phyloP scores from a whole-genome alignment of 352 stramenopile genomes.

The Aphanomyces invadans region DNA sequence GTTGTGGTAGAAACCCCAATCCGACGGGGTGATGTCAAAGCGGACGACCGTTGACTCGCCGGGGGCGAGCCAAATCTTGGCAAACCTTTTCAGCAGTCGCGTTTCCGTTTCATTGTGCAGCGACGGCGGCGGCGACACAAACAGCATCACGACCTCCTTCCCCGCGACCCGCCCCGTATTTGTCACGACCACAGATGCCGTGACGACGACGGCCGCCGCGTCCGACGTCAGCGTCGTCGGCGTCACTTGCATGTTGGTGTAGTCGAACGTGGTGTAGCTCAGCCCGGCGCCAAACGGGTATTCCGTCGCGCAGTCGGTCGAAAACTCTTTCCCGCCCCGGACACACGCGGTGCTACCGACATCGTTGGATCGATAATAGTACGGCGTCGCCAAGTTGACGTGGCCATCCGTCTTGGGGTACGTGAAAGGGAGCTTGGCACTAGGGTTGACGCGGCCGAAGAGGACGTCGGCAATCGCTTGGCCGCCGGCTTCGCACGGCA shows the following conservation, averaged over 20 bases:
- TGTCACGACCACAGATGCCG: conserved; percentile 27
- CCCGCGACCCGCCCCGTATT: conserved; percentile 51
- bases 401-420: conserved; percentile 62
- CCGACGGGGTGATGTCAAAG: conserved; percentile 33
- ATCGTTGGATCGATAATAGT: conserved; percentile 25
- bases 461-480: conserved; percentile 78
- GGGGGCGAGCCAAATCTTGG: conserved; percentile 53
- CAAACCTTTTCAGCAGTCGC: conserved; percentile 73
- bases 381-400: conserved; percentile 9
- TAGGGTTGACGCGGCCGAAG: conserved; percentile 71
- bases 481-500: conserved; percentile 70
- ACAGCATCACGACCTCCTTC: conserved; percentile 69
- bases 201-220: background rate
- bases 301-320: conserved; percentile 29
- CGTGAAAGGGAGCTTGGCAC: conserved; percentile 70
- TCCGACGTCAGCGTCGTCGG: background rate
- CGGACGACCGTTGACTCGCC: conserved; percentile 36
- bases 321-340: no score
- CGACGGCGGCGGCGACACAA: conserved; percentile 61
- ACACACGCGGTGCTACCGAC: conserved; percentile 34
- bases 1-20: conserved; percentile 53
- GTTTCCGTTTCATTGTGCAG: conserved; percentile 58
- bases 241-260: conserved; percentile 30
- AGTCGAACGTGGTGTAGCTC: conserved; percentile 60
- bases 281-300: conserved; percentile 62